phyloP scores from a whole-genome alignment of 768 basidiomycete genomes.

The Boletus tylopilopsis region DNA sequence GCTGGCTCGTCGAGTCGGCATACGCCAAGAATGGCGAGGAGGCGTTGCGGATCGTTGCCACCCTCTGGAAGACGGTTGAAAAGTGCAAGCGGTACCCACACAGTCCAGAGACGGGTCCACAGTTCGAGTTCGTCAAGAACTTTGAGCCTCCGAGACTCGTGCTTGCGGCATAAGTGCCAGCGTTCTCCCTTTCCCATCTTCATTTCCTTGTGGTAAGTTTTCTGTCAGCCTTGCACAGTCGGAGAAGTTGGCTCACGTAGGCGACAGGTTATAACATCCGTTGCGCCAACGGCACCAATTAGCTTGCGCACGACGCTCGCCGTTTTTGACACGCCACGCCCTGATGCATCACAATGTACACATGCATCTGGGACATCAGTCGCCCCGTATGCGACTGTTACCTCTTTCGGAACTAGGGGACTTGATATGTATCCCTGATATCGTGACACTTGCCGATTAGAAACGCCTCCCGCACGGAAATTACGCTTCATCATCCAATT shows the following conservation, averaged over 20 bases:
- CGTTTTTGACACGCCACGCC: constrained; percentile 5
- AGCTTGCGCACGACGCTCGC: background rate
- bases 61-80: constrained; percentile 72
- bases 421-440: constrained; percentile 21
- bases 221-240: no score
- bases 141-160: constrained; percentile 37
- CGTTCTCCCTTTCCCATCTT: background rate
- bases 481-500: background rate
- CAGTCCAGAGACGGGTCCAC: constrained; percentile 76
- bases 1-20: constrained; percentile 72
- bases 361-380: constrained; percentile 16
- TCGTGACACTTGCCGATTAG: constrained; percentile 9
- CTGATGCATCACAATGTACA: constrained; percentile 26
- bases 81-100: constrained; percentile 73
- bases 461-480: constrained; percentile 5
- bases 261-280: constrained; percentile 2
- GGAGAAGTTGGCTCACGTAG: background rate
- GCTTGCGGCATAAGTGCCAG: constrained; percentile 9
- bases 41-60: constrained; percentile 59
- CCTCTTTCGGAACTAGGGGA: constrained; percentile 7
- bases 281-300: background rate
- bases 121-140: constrained; percentile 69
- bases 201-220: constrained; percentile 6
- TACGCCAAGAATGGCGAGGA: constrained; percentile 58
- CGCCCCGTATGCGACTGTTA: constrained; percentile 4